Percentiles rank a stretch among this genome's conserved stretches.
phyloP scores from a whole-genome alignment of 2,329 filamentous ascomycete genomes.

The Aspergillus unguis region DNA sequence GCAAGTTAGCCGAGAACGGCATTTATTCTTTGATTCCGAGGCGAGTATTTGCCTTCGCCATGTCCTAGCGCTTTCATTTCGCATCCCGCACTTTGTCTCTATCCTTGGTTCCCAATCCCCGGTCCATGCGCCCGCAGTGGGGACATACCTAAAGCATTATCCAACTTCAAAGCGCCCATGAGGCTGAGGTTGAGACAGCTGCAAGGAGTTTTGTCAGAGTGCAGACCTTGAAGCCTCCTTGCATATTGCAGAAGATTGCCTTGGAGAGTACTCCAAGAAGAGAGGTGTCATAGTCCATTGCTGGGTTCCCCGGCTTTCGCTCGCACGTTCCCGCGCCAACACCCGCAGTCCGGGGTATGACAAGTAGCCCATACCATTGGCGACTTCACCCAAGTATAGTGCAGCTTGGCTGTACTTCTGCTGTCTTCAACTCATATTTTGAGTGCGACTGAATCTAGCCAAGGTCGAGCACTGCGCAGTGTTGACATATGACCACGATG shows the following conservation, averaged over 20 bases:
- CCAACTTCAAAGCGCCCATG: neutral
- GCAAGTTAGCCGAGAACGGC: neutral
- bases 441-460: neutral
- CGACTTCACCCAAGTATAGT: neutral
- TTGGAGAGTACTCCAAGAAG: conserved; percentile 1
- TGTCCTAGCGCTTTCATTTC: conserved; percentile 7
- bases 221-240: conserved; percentile 8
- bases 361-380: conserved; percentile 15
- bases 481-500: neutral
- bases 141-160: conserved; percentile 1
- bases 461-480: neutral
- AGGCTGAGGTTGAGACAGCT: neutral
- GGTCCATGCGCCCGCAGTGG: conserved; percentile 4
- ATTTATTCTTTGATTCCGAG: neutral
- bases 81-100: neutral
- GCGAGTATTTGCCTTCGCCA: neutral
- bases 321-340: conserved; percentile 19
- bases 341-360: conserved; percentile 17
- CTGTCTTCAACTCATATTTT: neutral
- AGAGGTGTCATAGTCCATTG: conserved; percentile 1
- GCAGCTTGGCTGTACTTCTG: too few relatives aligned
- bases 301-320: conserved; percentile 11
- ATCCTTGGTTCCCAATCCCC: neutral
- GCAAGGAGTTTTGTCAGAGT: conserved; percentile 4
- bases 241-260: conserved; percentile 13